Conservation (phyloP, 805 yeast genomes). For the Spathaspora hagerdaliae region DNA sequence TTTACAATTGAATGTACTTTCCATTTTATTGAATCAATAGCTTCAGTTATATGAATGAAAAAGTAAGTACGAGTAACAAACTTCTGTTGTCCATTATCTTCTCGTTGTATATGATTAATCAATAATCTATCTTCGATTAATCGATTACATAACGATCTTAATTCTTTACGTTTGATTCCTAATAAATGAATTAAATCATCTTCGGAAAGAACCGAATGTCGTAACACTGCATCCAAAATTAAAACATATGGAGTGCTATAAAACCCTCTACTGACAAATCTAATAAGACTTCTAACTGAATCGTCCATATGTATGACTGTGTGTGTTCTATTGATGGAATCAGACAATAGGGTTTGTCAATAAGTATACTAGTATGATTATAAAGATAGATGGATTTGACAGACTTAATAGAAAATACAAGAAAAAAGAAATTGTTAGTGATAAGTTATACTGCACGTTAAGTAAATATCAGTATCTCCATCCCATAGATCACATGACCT, state of each 20-base stretch:
- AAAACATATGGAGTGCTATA: slow-evolving; percentile 81
- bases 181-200: slow-evolving; percentile 81
- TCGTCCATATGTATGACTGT: slow-evolving; percentile 29
- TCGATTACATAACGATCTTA: slow-evolving; percentile 76
- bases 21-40: slow-evolving; percentile 96
- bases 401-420: no score
- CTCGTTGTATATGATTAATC: slow-evolving; percentile 64
- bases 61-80: slow-evolving; percentile 75
- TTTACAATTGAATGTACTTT: slow-evolving; percentile 85
- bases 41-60: slow-evolving; percentile 85
- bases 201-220: slow-evolving; percentile 88
- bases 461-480: no score
- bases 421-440: no score
- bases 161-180: slow-evolving; percentile 81
- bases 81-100: slow-evolving; percentile 51
- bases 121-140: slow-evolving; percentile 81
- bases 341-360: no score
- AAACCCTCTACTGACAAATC: slow-evolving; percentile 83
- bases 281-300: slow-evolving; percentile 51
- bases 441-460: no score
- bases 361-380: no score
- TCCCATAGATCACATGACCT: no score
- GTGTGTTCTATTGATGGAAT: not conserved
- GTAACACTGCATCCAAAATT: slow-evolving; percentile 79
- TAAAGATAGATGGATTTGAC: no score